Conservation (phyloP, 1,139 yeast species). For the Kodamaea sp. region DNA sequence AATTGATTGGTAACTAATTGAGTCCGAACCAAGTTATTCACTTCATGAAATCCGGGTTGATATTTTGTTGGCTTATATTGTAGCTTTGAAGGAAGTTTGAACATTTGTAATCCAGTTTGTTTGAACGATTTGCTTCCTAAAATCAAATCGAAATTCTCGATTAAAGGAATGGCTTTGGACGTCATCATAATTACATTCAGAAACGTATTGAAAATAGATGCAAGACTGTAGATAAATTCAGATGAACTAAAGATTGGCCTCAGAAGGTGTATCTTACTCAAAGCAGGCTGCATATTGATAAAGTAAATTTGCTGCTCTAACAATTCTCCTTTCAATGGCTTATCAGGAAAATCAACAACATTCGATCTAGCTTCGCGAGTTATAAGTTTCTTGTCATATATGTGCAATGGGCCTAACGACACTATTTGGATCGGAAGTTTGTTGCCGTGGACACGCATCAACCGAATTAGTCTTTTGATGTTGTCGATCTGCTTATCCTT, state of each 20-base stretch:
- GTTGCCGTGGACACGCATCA: constrained; percentile 27
- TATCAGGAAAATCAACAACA: neutral
- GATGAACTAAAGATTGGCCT: constrained; percentile 9
- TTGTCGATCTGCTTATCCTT: constrained; percentile 18
- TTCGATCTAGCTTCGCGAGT: constrained; percentile 19
- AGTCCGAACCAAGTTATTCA: constrained; percentile 23
- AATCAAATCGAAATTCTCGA: constrained; percentile 15
- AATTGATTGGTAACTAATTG: constrained; percentile 21
- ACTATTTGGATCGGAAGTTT: constrained; percentile 30
- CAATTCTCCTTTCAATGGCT: constrained; percentile 9
- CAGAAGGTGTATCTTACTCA: constrained; percentile 15
- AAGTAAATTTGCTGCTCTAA: constrained; percentile 30
- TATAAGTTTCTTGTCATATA: constrained; percentile 18
- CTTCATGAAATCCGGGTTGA: constrained; percentile 31
- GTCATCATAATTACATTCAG: constrained; percentile 27
- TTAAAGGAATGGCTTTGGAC: constrained; percentile 21
- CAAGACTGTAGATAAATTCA: constrained; percentile 15
- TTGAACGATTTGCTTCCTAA: constrained; percentile 20
- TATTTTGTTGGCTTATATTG: constrained; percentile 19
- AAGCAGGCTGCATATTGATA: constrained; percentile 21
- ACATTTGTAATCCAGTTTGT: constrained; percentile 26
- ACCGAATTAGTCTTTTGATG: constrained; percentile 22
- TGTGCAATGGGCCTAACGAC: constrained; percentile 15
- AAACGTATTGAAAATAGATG: constrained; percentile 31
- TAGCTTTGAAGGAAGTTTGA: constrained; percentile 23